Conservation (phyloP, 176 grass and related monocot species). For the Poa annua region DNA sequence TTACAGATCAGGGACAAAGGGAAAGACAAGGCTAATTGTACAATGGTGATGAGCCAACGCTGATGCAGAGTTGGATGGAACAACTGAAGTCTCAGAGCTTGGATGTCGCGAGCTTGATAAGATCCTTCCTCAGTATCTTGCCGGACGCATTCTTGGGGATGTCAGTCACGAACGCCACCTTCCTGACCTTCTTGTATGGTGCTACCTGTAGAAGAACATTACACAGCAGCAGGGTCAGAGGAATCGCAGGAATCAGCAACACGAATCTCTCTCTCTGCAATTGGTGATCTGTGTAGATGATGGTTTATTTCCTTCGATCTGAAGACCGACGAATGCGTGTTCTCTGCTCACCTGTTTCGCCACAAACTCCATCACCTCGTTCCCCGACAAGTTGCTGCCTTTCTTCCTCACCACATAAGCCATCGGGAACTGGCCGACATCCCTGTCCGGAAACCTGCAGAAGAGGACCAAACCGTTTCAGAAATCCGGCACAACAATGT, state of each 20-base stretch:
- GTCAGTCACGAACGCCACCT: conserved; percentile 66
- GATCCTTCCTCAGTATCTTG: conserved; percentile 95
- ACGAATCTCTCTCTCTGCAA: background rate
- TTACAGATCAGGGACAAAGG: background rate
- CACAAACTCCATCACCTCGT: conserved; percentile 75
- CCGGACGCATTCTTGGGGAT: conserved; percentile 96
- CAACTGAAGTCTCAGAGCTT: conserved; percentile 54
- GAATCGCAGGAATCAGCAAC: background rate
- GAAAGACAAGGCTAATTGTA: background rate
- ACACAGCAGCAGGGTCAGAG: conserved; percentile 12
- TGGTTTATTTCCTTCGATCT: background rate
- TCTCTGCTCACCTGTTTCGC: conserved; percentile 64
- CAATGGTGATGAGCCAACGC: background rate
- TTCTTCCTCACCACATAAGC: conserved; percentile 81
- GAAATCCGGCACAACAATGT: background rate
- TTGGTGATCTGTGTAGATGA: too few relatives aligned
- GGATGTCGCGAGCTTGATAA: conserved; percentile 84
- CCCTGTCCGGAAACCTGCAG: conserved; percentile 83
- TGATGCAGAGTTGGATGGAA: background rate
- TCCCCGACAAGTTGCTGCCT: conserved; percentile 63
- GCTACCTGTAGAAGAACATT: conserved; percentile 61
- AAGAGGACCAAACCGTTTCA: background rate
- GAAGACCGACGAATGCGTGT: background rate
- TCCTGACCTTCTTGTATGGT: conserved; percentile 90
- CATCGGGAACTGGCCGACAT: conserved; percentile 86